These are phyloP conservation scores for Calonectria ilicicola DNA, from an alignment of 2,329 filamentous ascomycete species.

Conservation along the genomic window DNA sequence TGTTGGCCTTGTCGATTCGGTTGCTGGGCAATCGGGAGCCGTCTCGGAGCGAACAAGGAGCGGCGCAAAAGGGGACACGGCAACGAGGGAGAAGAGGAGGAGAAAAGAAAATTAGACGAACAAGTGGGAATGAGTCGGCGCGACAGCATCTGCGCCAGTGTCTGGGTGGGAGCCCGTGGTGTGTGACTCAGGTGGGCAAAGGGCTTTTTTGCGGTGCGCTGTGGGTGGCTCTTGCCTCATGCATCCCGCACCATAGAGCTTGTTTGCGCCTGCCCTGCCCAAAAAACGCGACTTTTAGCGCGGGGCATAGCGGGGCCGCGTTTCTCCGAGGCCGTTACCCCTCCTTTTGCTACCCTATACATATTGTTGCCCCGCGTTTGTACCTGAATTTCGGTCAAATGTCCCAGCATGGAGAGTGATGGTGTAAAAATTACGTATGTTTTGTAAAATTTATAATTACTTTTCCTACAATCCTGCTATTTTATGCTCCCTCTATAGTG, in stretches of 20 bases:
- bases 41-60: constrained; percentile 26
- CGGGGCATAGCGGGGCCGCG: constrained; percentile 27
- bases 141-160: constrained; percentile 41
- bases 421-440: too few relatives aligned
- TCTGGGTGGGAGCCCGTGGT: constrained; percentile 29
- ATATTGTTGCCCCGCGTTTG: background rate
- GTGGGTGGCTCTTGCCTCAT: constrained; percentile 19
- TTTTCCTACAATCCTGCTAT: too few relatives aligned
- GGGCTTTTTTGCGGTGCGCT: constrained; percentile 34
- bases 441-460: too few relatives aligned
- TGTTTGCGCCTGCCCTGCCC: constrained; percentile 8
- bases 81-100: constrained; percentile 19
- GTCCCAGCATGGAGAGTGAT: too few relatives aligned
- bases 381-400: too few relatives aligned
- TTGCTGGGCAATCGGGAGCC: constrained; percentile 10
- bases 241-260: constrained; percentile 19
- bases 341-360: constrained; percentile 22
- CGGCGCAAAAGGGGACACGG: background rate
- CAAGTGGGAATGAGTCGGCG: constrained; percentile 41
- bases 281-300: constrained; percentile 21
- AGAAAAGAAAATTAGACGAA: constrained; percentile 36
- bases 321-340: constrained; percentile 27
- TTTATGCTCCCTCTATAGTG: too few relatives aligned
- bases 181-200: constrained; percentile 47
- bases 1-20: constrained; percentile 13